Evolutionary conservation across 2,329 filamentous ascomycete genomes (phyloP), one percentile per base, ranked within the genome.

Genomic region (Fusarium staphyleae): DNA sequence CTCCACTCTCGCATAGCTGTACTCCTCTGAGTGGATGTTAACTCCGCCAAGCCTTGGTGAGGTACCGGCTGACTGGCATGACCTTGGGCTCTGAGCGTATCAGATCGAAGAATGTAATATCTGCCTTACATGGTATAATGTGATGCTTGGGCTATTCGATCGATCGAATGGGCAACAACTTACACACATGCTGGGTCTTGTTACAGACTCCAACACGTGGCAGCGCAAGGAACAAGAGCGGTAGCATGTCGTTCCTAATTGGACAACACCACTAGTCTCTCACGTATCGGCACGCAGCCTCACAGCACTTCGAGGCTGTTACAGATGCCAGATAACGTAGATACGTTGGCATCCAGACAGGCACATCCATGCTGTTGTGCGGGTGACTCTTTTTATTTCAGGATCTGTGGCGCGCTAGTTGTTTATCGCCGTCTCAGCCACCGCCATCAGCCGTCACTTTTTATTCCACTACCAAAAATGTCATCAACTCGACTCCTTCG

Each of bases 391-490:
- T 35, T 28, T 40, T 29, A 44, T 53, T 62, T 52, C 33, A 52
- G 39, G 49, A 48, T 43, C 29, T 37, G 40, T 48, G 26, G 15
- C 34, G 28, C 54, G 28, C 30, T 29, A 48, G 42, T 19, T 44
- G 43, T 37, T 41, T 42, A 37, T 48, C 44, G 28, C 30, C 35
- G 39, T 12, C 50, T 55, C 14, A 44, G 48, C 49, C 46, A 48
- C 24, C 16, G 28, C 19, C 29, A 14, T 55, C 51, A 61, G 14
- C 34, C 40, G 28, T 56, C 35, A 15, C 43, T 32, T 36, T 59
- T 66, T 32, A 76, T 63, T n/a, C 79, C 80, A 65, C 79, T 85
- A 18, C 82, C 81, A 73, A 85, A 87, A 32, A 87, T 65, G 32
- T 76, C 69, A 65, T 86, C 84, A 41, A 75, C 75, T 60, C 82